phyloP scores from a whole-genome alignment of 2,329 filamentous ascomycete genomes.

The Ceratocystis diversiconidia region DNA sequence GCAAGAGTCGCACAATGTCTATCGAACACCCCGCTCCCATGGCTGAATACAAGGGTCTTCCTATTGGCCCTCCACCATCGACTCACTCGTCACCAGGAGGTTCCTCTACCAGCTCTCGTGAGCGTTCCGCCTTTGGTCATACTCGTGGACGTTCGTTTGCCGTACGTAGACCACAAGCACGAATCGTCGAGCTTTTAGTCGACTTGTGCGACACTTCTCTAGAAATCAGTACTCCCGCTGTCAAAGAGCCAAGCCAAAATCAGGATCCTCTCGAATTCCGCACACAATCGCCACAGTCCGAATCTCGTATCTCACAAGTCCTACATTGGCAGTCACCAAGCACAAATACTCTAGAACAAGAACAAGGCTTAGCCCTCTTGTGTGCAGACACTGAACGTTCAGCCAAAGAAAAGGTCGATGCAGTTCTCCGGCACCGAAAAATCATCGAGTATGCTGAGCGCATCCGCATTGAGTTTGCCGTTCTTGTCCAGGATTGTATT shows the following conservation, averaged over 20 bases:
- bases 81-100: constrained; percentile 58
- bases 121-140: constrained; percentile 67
- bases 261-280: constrained; percentile 61
- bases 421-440: constrained; percentile 76
- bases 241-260: constrained; percentile 55
- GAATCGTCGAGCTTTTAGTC: constrained; percentile 87
- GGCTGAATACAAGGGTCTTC: constrained; percentile 75
- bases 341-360: constrained; percentile 79
- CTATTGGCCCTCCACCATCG: constrained; percentile 63
- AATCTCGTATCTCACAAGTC: constrained; percentile 86
- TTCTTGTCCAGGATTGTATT: constrained; percentile 90
- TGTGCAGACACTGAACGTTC: constrained; percentile 79
- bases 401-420: constrained; percentile 79
- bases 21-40: constrained; percentile 41
- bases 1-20: constrained; percentile 49
- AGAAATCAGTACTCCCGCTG: constrained; percentile 84
- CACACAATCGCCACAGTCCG: constrained; percentile 89
- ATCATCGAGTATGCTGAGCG: constrained; percentile 94
- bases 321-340: constrained; percentile 93
- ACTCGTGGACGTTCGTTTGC: constrained; percentile 76
- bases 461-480: constrained; percentile 83
- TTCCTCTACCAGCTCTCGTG: constrained; percentile 56
- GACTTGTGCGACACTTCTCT: constrained; percentile 92
- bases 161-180: constrained; percentile 71
- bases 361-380: constrained; percentile 75